These are phyloP conservation scores for Rhizopogon roseolus DNA, from an alignment of 768 basidiomycete species.

Conservation along the genomic window DNA sequence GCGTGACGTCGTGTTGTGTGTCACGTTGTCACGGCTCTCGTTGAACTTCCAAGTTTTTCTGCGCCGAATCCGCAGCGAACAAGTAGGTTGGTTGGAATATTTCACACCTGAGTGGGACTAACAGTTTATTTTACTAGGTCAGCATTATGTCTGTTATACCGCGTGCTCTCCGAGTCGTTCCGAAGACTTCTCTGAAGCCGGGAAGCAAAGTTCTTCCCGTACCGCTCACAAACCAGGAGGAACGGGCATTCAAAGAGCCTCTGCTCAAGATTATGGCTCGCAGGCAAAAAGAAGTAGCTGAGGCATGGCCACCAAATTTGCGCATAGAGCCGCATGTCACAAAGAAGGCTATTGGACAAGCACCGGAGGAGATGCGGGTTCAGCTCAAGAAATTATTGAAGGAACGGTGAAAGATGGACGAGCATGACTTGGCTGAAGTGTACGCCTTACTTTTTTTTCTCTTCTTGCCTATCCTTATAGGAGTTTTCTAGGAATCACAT, in stretches of 20 bases:
- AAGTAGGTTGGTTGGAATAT: not conserved
- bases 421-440: not conserved
- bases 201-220: constrained; percentile 18
- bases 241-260: constrained; percentile 23
- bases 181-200: constrained; percentile 25
- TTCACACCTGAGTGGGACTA: not conserved
- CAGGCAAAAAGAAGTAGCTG: constrained; percentile 33
- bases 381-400: constrained; percentile 37
- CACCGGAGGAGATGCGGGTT: constrained; percentile 31
- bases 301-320: constrained; percentile 42
- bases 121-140: not conserved
- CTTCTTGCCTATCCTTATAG: not conserved
- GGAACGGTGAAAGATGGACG: constrained; percentile 20
- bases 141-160: constrained; percentile 1
- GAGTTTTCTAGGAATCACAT: not conserved
- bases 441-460: not conserved
- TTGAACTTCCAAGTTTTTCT: not conserved
- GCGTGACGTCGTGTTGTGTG: not conserved
- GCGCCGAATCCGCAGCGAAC: not conserved
- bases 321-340: constrained; percentile 44
- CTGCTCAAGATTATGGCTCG: constrained; percentile 39
- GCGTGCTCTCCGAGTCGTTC: constrained; percentile 30
- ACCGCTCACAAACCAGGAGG: constrained; percentile 27
- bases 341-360: constrained; percentile 33
- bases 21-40: not conserved